Percentiles rank a stretch among this genome's conserved stretches.
phyloP scores from a whole-genome alignment of 352 stramenopile genomes.

The Phytophthora sojae region DNA sequence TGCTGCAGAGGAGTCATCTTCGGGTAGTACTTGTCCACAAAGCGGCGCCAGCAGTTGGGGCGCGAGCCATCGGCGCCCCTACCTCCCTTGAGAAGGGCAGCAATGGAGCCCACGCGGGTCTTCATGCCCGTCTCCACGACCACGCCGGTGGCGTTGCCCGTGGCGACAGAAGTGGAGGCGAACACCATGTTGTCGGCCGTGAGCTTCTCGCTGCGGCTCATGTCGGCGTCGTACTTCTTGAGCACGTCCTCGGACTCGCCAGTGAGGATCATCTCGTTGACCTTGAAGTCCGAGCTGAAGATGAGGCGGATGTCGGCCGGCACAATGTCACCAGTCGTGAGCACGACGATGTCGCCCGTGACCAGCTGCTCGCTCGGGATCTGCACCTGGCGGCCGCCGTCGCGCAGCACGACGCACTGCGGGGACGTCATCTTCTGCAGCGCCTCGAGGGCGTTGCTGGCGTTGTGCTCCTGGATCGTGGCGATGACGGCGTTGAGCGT shows the following conservation, averaged over 20 bases:
- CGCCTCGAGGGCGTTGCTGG: constrained; percentile 73
- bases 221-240: constrained; percentile 67
- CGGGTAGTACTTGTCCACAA: constrained; percentile 70
- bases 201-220: constrained; percentile 59
- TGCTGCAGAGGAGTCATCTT: constrained; percentile 92
- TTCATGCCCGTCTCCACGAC: constrained; percentile 74
- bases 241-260: constrained; percentile 90
- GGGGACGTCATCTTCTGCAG: constrained; percentile 79
- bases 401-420: constrained; percentile 66
- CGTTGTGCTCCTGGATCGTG: constrained; percentile 72
- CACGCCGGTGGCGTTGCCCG: constrained; percentile 64
- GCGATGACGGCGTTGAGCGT: constrained; percentile 77
- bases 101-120: constrained; percentile 73
- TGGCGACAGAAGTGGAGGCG: constrained; percentile 81
- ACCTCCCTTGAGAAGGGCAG: constrained; percentile 56
- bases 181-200: constrained; percentile 94
- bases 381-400: constrained; percentile 56
- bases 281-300: constrained; percentile 80
- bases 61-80: constrained; percentile 26
- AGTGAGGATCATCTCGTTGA: constrained; percentile 96
- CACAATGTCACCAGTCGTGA: constrained; percentile 94
- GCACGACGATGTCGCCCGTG: constrained; percentile 79
- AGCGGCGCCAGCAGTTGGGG: constrained; percentile 60
- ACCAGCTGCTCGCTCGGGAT: constrained; percentile 74
- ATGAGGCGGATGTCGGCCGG: constrained; percentile 92